Evolutionary conservation across 2,329 filamentous ascomycete species (phyloP), one percentile per base, ranked within the genome.

Genomic region (Xylariaceae sp.): DNA sequence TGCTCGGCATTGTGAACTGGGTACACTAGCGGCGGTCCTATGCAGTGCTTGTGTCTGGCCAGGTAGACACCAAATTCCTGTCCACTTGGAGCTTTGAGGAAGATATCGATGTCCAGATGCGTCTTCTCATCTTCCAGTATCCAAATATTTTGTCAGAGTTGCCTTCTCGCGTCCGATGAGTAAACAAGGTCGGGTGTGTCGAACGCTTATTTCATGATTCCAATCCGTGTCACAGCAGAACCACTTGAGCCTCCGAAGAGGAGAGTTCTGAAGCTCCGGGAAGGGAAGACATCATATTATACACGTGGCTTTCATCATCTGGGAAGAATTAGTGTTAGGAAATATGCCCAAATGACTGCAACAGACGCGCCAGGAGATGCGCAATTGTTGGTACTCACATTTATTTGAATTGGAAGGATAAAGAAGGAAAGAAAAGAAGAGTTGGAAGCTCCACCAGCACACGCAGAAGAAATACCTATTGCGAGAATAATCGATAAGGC

Each of bases 241-340:
- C 91, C 94, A 83, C 95, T 97, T 92, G 75, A 90, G 92, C 93
- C 90, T 92, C 90, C 87, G 83, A 79, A 86, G 86, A 87, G 88
- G 89, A 97, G 93, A 94, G 91, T 90, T 85, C 83, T 79, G 79
- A 80, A 79, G 83, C 79, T 81, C 82, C 79, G 82, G 79, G 77
- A 79, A 82, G 78, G 82, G 81, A 82, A 90, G 83, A 75, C 81
- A 82, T 98, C 95, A 96, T 91, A 87, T 87, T 81, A 77, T 87
- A 88, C 95, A 98, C 94, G 87, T 91, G 86, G 91, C 91, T 96
- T 96, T 99, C 95, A 98, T 99, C 94, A 98, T 96, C 92, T 97
- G 71, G 7, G 41, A 41, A 3, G 47, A 46, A 60, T 78, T 71
- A 79, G 74, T 53, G 61, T 71, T 63, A 70, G 67, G 36, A 60